phyloP scores from a whole-genome alignment of 2,329 filamentous ascomycete species.

The Venturiaceae sp. region DNA sequence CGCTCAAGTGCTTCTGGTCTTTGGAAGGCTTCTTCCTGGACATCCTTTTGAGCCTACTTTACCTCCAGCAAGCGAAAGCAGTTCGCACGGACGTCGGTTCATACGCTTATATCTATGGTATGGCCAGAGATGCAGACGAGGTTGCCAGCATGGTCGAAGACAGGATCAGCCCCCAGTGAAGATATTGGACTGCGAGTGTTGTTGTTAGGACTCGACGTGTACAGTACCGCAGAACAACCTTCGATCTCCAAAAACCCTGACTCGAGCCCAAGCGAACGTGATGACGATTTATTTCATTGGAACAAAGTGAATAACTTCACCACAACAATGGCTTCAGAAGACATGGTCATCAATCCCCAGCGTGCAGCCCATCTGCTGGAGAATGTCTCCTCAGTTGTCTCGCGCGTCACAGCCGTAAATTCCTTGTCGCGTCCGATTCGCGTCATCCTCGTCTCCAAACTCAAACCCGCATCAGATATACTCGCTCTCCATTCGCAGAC shows the following conservation, averaged over 20 bases:
- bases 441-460: conserved; percentile 89
- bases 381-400: conserved; percentile 23
- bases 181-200: background rate
- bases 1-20: conserved; percentile 1
- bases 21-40: background rate
- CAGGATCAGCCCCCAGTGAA: background rate
- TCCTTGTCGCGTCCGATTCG: conserved; percentile 45
- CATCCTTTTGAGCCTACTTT: background rate
- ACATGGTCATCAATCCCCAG: conserved; percentile 8
- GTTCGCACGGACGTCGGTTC: background rate
- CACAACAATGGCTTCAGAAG: background rate
- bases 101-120: background rate
- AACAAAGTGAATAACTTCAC: too few relatives aligned
- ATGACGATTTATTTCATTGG: too few relatives aligned
- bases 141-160: background rate
- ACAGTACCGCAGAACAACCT: too few relatives aligned
- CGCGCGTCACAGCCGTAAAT: conserved; percentile 1
- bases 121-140: background rate
- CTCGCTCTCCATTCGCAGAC: conserved; percentile 58
- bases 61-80: background rate
- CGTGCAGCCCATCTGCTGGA: conserved; percentile 35
- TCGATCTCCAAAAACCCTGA: too few relatives aligned
- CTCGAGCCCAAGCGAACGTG: background rate
- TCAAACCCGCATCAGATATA: conserved; percentile 89
- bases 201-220: background rate